phyloP scores from a whole-genome alignment of 768 basidiomycete genomes.

The Tulasnella sp. region DNA sequence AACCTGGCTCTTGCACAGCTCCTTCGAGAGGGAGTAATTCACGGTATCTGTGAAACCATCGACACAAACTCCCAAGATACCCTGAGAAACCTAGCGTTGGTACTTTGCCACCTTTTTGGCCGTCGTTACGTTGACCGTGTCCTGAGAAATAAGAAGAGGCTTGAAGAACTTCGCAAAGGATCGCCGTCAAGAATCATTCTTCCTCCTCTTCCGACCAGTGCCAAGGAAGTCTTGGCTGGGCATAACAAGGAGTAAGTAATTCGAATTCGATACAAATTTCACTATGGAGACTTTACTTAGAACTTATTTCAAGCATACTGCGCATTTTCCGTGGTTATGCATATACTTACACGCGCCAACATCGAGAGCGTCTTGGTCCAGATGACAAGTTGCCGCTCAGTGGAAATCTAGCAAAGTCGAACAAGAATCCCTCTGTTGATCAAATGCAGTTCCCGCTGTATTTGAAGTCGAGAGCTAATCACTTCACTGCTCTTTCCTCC shows the following conservation, averaged over 20 bases:
- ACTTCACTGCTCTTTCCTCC: slow-evolving; percentile 36
- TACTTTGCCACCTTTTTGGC: slow-evolving; percentile 55
- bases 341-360: slow-evolving; percentile 34
- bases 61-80: slow-evolving; percentile 31
- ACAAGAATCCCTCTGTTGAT: slow-evolving; percentile 6
- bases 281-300: no score
- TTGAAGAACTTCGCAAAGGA: slow-evolving; percentile 28
- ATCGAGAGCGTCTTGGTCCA: slow-evolving; percentile 28
- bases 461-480: slow-evolving; percentile 31
- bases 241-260: slow-evolving; percentile 33
- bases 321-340: slow-evolving; percentile 46
- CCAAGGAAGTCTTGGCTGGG: slow-evolving; percentile 30
- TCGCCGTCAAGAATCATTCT: slow-evolving; percentile 48
- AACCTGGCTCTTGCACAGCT: slow-evolving; percentile 53
- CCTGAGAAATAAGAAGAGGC: slow-evolving; percentile 30
- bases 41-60: slow-evolving; percentile 35
- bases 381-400: slow-evolving; percentile 43
- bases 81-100: slow-evolving; percentile 37
- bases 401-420: slow-evolving; percentile 20
- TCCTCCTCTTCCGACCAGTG: slow-evolving; percentile 34
- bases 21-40: slow-evolving; percentile 44
- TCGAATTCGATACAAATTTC: no score
- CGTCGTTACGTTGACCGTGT: slow-evolving; percentile 40
- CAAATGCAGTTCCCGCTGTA: slow-evolving; percentile 27
- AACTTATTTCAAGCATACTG: slow-evolving; percentile 26